Evolutionary conservation across 768 basidiomycete species (phyloP).

Genomic region (Dendrothele bispora): DNA sequence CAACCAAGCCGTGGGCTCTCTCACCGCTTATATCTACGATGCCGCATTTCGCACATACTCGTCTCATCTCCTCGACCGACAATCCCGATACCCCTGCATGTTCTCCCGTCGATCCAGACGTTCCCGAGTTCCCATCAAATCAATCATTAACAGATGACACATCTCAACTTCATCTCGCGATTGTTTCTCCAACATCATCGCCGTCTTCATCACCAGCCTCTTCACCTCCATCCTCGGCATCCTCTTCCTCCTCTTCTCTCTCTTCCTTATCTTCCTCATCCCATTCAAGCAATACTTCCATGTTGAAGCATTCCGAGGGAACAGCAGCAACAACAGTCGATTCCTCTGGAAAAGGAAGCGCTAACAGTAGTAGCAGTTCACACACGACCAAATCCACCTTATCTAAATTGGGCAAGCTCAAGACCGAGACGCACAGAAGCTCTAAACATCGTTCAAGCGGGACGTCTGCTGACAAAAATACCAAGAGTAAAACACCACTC

Average conservation of each 20-base stretch:
- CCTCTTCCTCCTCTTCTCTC: too few relatives aligned
- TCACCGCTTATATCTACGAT: slow-evolving; percentile 82
- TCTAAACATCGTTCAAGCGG: too few relatives aligned
- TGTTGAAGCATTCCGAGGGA: too few relatives aligned
- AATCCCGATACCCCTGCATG: slow-evolving; percentile 8
- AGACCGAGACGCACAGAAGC: not conserved
- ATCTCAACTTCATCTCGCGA: too few relatives aligned
- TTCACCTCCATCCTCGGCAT: too few relatives aligned
- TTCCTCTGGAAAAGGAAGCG: too few relatives aligned
- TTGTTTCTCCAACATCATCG: too few relatives aligned
- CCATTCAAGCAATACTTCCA: too few relatives aligned
- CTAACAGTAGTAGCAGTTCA: too few relatives aligned
- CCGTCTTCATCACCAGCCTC: too few relatives aligned
- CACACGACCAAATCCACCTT: not conserved
- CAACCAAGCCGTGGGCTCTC: slow-evolving; percentile 85
- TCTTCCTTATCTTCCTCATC: too few relatives aligned
- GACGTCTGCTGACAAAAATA: slow-evolving; percentile 22
- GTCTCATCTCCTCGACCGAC: slow-evolving; percentile 13
- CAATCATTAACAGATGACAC: slow-evolving; percentile 6
- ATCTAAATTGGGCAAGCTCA: not conserved
- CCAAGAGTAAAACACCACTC: slow-evolving; percentile 12
- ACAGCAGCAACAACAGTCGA: too few relatives aligned
- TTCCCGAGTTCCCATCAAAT: slow-evolving; percentile 18
- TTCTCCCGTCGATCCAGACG: slow-evolving; percentile 28
- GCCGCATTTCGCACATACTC: slow-evolving; percentile 68